Percentiles rank a stretch among this genome's conserved stretches.
Conservation (phyloP, 495 filamentous ascomycete genomes). For the Astrocystis sublimbata region DNA sequence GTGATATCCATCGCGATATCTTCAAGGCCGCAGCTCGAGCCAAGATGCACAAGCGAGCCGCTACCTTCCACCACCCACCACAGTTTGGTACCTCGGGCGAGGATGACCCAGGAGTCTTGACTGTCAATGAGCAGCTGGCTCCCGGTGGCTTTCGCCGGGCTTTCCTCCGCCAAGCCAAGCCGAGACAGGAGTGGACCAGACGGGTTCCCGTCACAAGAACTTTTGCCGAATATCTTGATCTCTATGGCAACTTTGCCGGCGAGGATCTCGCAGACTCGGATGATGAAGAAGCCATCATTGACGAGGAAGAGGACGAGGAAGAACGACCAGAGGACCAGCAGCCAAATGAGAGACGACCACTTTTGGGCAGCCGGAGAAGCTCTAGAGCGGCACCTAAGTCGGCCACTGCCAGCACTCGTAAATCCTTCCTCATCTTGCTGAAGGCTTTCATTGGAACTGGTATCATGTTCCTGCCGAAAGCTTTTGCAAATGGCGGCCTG, state of each 20-base stretch:
- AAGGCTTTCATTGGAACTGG: constrained; percentile 69
- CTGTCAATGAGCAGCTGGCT: constrained; percentile 52
- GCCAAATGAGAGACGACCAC: constrained; percentile 48
- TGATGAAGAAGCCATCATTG: constrained; percentile 53
- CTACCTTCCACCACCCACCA: constrained; percentile 56
- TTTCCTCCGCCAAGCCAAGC: constrained; percentile 52
- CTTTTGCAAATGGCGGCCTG: constrained; percentile 67
- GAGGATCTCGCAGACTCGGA: constrained; percentile 69
- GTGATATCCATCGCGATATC: constrained; percentile 69
- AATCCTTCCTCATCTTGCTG: constrained; percentile 67
- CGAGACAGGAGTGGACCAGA: constrained; percentile 41
- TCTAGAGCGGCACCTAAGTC: constrained; percentile 40
- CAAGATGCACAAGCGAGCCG: constrained; percentile 52
- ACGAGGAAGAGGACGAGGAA: constrained; percentile 44
- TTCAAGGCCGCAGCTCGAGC: constrained; percentile 60
- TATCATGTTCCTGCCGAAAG: constrained; percentile 69
- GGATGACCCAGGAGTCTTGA: constrained; percentile 34
- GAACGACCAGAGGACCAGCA: constrained; percentile 35
- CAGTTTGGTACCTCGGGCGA: constrained; percentile 24
- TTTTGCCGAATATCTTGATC: constrained; percentile 68
- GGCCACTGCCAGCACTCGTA: constrained; percentile 58
- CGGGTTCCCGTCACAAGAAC: constrained; percentile 57
- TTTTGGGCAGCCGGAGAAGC: constrained; percentile 53
- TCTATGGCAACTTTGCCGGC: constrained; percentile 71
- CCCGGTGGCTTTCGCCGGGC: constrained; percentile 65